A percentile compares a stretch with the other conserved stretches of the same genome.
These are phyloP conservation scores for Sporodiniella umbellata DNA, from an alignment of 371 early-diverging fungal genomes.

Conservation along the genomic window DNA sequence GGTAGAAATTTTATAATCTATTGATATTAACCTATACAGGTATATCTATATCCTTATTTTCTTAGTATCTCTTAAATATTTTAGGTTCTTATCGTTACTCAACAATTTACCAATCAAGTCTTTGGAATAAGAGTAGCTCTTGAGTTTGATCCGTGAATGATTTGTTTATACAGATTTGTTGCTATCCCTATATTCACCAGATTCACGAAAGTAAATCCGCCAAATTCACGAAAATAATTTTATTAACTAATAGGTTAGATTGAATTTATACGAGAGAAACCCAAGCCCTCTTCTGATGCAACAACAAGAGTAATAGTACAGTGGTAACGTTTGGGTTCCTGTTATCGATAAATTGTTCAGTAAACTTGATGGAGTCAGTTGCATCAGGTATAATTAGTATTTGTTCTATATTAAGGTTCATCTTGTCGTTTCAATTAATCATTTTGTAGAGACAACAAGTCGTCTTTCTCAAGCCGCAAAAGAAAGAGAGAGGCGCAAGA, in stretches of 20 bases:
- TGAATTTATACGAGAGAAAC: not conserved
- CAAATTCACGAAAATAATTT: too few species aligned
- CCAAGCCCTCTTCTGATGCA: slow-evolving; percentile 3
- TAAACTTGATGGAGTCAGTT: slow-evolving; percentile 1
- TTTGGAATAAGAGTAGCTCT: too few species aligned
- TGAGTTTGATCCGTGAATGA: too few species aligned
- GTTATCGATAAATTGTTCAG: not conserved
- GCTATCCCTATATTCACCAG: too few species aligned
- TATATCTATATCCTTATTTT: too few species aligned
- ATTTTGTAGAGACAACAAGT: not conserved
- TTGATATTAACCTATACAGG: too few species aligned
- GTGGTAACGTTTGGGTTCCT: not conserved
- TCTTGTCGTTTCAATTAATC: not conserved
- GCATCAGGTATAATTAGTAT: not conserved
- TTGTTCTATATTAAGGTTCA: not conserved
- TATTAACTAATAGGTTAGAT: not conserved
- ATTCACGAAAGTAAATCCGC: too few species aligned
- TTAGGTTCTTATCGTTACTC: too few species aligned
- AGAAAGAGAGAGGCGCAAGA: not conserved
- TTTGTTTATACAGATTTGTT: too few species aligned
- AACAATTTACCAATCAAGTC: too few species aligned
- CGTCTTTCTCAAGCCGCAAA: not conserved
- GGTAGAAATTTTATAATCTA: too few species aligned
- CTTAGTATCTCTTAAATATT: too few species aligned
- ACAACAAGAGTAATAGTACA: not conserved